Evolutionary conservation across 805 yeast genomes (phyloP).

Genomic region (Yarrowia hollandica): DNA sequence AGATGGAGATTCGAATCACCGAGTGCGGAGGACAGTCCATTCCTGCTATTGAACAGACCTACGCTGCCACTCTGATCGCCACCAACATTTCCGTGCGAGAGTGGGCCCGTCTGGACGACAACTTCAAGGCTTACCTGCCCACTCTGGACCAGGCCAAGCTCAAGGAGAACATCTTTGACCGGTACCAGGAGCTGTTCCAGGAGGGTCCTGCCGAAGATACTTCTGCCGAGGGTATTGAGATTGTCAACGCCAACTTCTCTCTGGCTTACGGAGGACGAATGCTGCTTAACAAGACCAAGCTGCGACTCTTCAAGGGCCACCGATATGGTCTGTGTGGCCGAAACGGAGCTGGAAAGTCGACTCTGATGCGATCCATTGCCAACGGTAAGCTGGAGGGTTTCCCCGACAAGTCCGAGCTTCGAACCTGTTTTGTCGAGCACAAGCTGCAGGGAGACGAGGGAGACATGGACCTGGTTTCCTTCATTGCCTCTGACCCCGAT

Average conservation of each 20-base stretch:
- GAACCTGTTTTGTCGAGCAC: slow-evolving; percentile 97
- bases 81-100: slow-evolving; percentile 44
- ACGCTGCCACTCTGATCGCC: slow-evolving; percentile 39
- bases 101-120: slow-evolving; percentile 39
- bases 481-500: slow-evolving; percentile 88
- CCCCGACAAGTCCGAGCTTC: slow-evolving; percentile 82
- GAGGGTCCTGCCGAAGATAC: slow-evolving; percentile 54
- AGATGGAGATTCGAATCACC: slow-evolving; percentile 42
- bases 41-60: slow-evolving; percentile 38
- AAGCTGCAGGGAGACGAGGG: slow-evolving; percentile 93
- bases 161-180: slow-evolving; percentile 37
- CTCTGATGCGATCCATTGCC: slow-evolving; percentile 94
- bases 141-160: slow-evolving; percentile 44
- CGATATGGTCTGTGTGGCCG: slow-evolving; percentile 97
- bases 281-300: slow-evolving; percentile 88
- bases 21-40: slow-evolving; percentile 48
- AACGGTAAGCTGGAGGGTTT: slow-evolving; percentile 97
- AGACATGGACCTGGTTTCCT: slow-evolving; percentile 80
- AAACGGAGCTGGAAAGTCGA: slow-evolving; percentile 98
- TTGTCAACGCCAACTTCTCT: slow-evolving; percentile 92
- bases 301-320: slow-evolving; percentile 88
- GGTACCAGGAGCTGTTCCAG: slow-evolving; percentile 44
- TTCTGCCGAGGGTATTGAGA: slow-evolving; percentile 79
- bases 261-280: slow-evolving; percentile 97
- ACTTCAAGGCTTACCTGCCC: slow-evolving; percentile 51